Percentiles rank a stretch among this genome's conserved stretches.
phyloP scores from a whole-genome alignment of 2,329 filamentous ascomycete genomes.

The Basipetospora chlamydospora region DNA sequence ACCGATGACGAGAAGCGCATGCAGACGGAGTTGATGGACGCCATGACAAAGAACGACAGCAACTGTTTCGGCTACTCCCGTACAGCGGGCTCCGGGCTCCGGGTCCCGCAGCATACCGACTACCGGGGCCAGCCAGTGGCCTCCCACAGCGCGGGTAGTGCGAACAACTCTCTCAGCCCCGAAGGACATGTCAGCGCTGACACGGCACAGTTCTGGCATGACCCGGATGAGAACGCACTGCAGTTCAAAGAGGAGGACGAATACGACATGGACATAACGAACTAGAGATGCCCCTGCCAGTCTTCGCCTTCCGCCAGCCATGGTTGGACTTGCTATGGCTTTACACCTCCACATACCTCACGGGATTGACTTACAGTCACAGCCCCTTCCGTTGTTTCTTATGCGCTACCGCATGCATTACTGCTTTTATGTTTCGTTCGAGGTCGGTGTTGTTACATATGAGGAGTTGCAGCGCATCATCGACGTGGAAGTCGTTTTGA shows the following conservation, averaged over 20 bases:
- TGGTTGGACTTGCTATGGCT: no score
- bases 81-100: slow-evolving; percentile 66
- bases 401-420: no score
- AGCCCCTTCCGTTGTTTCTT: no score
- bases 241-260: slow-evolving; percentile 93
- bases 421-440: no score
- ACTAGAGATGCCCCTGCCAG: no score
- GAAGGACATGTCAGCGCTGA: slow-evolving; percentile 32
- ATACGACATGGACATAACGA: slow-evolving; percentile 64
- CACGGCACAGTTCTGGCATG: slow-evolving; percentile 47
- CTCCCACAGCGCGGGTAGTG: background rate
- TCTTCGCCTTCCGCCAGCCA: no score
- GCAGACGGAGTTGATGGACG: slow-evolving; percentile 82
- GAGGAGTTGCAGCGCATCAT: no score
- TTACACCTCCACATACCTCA: no score
- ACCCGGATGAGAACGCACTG: slow-evolving; percentile 50
- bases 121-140: slow-evolving; percentile 53
- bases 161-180: slow-evolving; percentile 1
- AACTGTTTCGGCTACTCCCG: slow-evolving; percentile 74
- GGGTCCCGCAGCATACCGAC: slow-evolving; percentile 88
- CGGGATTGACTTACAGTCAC: no score
- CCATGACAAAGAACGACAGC: slow-evolving; percentile 65
- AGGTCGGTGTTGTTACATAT: no score
- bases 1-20: slow-evolving; percentile 91
- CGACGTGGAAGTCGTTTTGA: no score